A percentile compares a stretch with the other conserved stretches of the same genome.
Conservation (phyloP, 257 asterid species). For the Przewalskia tangutica region DNA sequence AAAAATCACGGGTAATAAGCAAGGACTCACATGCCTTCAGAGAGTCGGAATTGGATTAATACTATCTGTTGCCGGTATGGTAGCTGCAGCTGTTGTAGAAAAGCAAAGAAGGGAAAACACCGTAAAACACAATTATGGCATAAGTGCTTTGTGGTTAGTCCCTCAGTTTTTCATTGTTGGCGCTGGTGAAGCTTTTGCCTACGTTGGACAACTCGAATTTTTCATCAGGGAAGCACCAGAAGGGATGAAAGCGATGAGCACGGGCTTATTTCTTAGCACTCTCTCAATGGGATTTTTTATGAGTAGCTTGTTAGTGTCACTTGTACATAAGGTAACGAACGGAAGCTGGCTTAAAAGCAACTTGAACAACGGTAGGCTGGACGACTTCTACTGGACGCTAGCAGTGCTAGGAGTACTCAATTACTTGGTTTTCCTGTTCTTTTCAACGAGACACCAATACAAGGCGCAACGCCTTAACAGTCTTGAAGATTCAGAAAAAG, state of each 20-base stretch:
- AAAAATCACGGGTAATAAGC: constrained; percentile 33
- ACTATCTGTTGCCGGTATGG: constrained; percentile 58
- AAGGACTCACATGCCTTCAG: constrained; percentile 64
- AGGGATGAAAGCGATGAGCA: constrained; percentile 83
- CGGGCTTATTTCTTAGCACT: constrained; percentile 61
- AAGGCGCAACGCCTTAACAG: constrained; percentile 41
- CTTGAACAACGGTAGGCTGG: constrained; percentile 44
- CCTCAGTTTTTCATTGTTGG: constrained; percentile 79
- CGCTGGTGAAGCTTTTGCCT: constrained; percentile 80
- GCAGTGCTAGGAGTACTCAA: constrained; percentile 57
- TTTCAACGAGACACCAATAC: constrained; percentile 59
- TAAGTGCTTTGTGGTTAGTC: constrained; percentile 69
- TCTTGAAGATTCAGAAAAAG: constrained; percentile 19
- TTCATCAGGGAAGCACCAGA: constrained; percentile 77
- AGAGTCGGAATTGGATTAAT: constrained; percentile 62
- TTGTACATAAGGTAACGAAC: constrained; percentile 37
- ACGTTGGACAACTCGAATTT: constrained; percentile 87
- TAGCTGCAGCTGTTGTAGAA: constrained; percentile 56
- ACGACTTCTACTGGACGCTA: constrained; percentile 66
- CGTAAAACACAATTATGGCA: neutral
- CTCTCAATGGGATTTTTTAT: constrained; percentile 69
- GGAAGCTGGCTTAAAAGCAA: constrained; percentile 54
- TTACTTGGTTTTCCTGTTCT: constrained; percentile 29
- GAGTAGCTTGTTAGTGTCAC: constrained; percentile 58
- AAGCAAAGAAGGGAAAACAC: constrained; percentile 24